Percentiles rank a stretch among this genome's conserved stretches.
Conservation (phyloP, 345 rosid species). For the Noccaea caerulescens region DNA sequence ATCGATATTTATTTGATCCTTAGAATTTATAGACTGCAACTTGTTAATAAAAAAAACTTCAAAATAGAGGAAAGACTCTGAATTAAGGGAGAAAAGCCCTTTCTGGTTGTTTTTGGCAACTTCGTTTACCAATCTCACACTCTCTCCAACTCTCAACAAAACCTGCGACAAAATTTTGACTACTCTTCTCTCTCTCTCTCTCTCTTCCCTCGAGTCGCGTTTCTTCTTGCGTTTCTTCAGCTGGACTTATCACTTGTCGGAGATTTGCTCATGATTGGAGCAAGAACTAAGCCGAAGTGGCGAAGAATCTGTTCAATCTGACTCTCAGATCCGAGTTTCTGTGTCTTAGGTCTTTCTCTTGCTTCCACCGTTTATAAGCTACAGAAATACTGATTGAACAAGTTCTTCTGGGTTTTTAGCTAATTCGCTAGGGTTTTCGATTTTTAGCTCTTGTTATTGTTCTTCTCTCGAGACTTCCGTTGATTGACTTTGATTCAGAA, state of each 20-base stretch:
- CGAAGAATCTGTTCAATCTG: slow-evolving; percentile 24
- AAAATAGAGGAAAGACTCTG: slow-evolving; percentile 17
- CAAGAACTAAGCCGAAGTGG: slow-evolving; percentile 7
- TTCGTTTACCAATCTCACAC: slow-evolving; percentile 35
- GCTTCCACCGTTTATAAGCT: slow-evolving; percentile 10
- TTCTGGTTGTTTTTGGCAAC: slow-evolving; percentile 32
- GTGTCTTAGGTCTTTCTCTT: slow-evolving; percentile 20
- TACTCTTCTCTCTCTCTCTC: slow-evolving; percentile 11
- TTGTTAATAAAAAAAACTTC: background rate
- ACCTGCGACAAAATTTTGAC: background rate
- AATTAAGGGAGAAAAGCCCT: slow-evolving; percentile 27
- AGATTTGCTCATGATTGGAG: slow-evolving; percentile 14
- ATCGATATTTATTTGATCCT: background rate
- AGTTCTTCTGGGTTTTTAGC: background rate
- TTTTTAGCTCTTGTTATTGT: background rate
- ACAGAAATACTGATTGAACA: background rate
- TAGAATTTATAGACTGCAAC: background rate
- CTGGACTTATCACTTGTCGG: slow-evolving; percentile 4
- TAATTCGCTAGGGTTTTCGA: slow-evolving; percentile 34
- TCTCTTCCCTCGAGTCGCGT: slow-evolving; percentile 23
- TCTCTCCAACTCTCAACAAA: slow-evolving; percentile 43
- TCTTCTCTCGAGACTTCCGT: background rate
- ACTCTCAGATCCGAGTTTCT: slow-evolving; percentile 43
- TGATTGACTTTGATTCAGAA: slow-evolving; percentile 32
- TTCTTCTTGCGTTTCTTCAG: slow-evolving; percentile 2